These are phyloP conservation scores for Rhizophagus sp. DNA, from an alignment of 192 early-diverging fungal genomes.

Conservation along the genomic window DNA sequence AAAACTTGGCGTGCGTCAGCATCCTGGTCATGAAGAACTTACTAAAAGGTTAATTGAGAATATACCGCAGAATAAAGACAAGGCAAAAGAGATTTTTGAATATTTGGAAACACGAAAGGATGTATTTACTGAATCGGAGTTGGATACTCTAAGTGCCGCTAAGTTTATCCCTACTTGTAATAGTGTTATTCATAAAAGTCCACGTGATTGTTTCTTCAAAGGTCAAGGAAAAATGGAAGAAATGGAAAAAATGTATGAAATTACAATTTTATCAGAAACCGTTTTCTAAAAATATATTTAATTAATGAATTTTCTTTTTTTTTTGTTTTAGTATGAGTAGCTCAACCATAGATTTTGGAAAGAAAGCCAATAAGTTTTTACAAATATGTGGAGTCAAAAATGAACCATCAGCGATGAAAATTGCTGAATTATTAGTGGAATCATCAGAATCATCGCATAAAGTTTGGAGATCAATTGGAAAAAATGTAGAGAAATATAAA, in stretches of 20 bases:
- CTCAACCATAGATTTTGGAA: slow-evolving; percentile 69
- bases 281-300: neutral
- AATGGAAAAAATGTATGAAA: neutral
- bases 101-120: slow-evolving; percentile 57
- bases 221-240: too few relatives aligned
- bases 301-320: slow-evolving; percentile 23
- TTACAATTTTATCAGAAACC: too few relatives aligned
- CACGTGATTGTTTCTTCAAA: too few relatives aligned
- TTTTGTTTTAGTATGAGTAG: slow-evolving; percentile 47
- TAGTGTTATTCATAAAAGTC: too few relatives aligned
- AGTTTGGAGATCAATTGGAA: slow-evolving; percentile 57
- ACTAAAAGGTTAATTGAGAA: slow-evolving; percentile 42
- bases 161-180: too few relatives aligned
- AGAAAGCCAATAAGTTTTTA: slow-evolving; percentile 71
- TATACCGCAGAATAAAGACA: slow-evolving; percentile 32
- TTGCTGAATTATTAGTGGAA: slow-evolving; percentile 64
- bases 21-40: slow-evolving; percentile 50
- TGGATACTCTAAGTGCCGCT: too few relatives aligned
- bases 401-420: slow-evolving; percentile 73
- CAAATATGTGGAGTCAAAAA: slow-evolving; percentile 82
- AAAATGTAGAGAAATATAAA: slow-evolving; percentile 65
- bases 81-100: slow-evolving; percentile 61
- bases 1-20: slow-evolving; percentile 66
- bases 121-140: too few relatives aligned
- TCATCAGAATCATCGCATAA: slow-evolving; percentile 55